Base-by-base conservation (phyloP, 1,139 yeast species). In the Magnusiomyces magnusii region DNA sequence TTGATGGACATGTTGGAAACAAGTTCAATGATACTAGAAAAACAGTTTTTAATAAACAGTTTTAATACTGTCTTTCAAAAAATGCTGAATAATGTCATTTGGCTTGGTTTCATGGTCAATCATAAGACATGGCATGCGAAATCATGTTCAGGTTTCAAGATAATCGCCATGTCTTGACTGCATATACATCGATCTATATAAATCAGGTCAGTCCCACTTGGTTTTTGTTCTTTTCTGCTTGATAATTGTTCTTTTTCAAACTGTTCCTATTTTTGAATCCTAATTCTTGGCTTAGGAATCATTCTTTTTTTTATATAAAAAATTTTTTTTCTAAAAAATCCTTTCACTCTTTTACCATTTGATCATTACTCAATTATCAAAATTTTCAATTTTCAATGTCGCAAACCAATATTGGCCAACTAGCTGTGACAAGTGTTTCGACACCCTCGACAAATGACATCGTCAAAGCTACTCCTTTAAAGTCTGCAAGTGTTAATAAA, bases 401-500 rank as follows among this genome's bases (percentile, higher is more conserved):
- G 13, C 10, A 31, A 31, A 31, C 13, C 10, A 13, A 7, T 31
- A 31, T 31, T 31, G 36, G 36, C 13, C 36, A 31, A 31, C 13
- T 13, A 31, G 13, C 36, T 7, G 13, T 13, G 36, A 31, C 36
- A 7, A 31, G 36, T 31, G 36, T 31, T 7, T 7, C 36, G 36
- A 7, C 36, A 31, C 10, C 36, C 13, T 31, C 36, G 13, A 7
- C 44, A 17, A 21, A 36, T 36, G 54, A 24, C 5, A 21, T 23
- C n/a, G 23, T 36, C 36, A 19, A 36, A 9, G 54, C 54, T 15
- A 39, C 36, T 1, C 56, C 57, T 10, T 23, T 54, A 2, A 51
- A 49, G 42, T 50, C 56, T 3, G 17, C 36, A 10, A 47, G 55
- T 13, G 53, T 59, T 36, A 57, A 56, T 7, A 53, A 57, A 21